phyloP scores from a whole-genome alignment of 371 early-diverging fungal species.

The Mortierella sp. region DNA sequence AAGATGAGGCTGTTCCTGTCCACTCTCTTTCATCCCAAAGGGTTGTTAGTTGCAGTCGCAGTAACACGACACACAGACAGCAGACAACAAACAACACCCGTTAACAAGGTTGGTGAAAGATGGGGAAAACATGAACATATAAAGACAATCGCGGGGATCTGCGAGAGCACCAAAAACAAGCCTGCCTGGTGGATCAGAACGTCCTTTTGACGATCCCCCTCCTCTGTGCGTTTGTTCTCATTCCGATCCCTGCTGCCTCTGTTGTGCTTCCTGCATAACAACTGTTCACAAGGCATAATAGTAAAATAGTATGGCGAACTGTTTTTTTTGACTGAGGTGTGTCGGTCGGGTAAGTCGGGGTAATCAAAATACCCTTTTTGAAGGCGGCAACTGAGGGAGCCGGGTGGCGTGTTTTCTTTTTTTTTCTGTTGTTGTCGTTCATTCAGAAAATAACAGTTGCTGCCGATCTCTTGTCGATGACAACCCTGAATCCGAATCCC shows the following conservation, averaged over 20 bases:
- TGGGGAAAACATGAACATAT: constrained; percentile 20
- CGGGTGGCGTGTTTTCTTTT: constrained; percentile 9
- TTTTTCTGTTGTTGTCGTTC: not conserved
- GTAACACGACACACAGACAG: constrained; percentile 1
- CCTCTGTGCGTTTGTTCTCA: not conserved
- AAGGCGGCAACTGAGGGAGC: not conserved
- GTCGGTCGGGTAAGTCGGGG: constrained; percentile 4
- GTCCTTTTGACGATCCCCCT: not conserved
- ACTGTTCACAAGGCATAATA: too few relatives aligned
- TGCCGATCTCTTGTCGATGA: constrained; percentile 9
- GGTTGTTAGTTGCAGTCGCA: not conserved
- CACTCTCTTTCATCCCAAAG: not conserved
- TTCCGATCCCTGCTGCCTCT: constrained; percentile 1
- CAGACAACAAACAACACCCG: not conserved
- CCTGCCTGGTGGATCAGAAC: not conserved
- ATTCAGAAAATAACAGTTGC: not conserved
- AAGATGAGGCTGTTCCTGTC: constrained; percentile 1
- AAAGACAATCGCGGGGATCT: constrained; percentile 33
- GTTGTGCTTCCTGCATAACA: not conserved
- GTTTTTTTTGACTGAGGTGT: not conserved
- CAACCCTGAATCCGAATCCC: not conserved
- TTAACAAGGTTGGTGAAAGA: constrained; percentile 13
- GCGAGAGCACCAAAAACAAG: constrained; percentile 1
- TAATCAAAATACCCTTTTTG: constrained; percentile 3
- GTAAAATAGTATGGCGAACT: not conserved